Evolutionary conservation across 345 rosid species (phyloP).

Genomic region (Eucalyptus dawsonii): DNA sequence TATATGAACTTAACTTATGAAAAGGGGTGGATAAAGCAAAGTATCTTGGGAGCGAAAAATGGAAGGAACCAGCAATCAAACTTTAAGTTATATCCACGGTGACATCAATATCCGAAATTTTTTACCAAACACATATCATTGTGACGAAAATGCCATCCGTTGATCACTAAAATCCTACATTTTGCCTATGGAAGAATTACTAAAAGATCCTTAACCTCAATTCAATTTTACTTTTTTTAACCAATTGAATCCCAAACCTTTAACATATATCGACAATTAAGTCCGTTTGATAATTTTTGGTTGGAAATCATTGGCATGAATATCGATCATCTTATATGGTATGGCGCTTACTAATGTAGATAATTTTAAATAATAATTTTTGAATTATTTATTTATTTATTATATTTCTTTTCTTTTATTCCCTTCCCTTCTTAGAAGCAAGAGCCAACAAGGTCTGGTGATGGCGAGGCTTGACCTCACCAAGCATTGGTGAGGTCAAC

Average conservation of each 20-base stretch:
- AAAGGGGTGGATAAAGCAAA: background rate
- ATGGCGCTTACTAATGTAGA: no score
- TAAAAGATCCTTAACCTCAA: background rate
- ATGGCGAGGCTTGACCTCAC: background rate
- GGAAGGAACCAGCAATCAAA: background rate
- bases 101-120: no score
- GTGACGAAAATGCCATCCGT: background rate
- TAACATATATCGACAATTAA: no score
- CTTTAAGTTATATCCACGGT: background rate
- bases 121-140: background rate
- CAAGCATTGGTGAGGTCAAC: background rate
- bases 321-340: no score
- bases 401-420: no score
- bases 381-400: no score
- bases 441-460: background rate
- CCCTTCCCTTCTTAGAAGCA: background rate
- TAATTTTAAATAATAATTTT: no score
- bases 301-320: rapidly evolving
- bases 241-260: no score
- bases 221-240: no score
- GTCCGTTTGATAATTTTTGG: no score
- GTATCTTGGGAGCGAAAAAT: background rate
- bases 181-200: background rate
- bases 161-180: background rate
- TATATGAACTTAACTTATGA: background rate